Percentiles rank a stretch among this genome's conserved stretches.
These are phyloP conservation scores for Pseudocercospora ulei DNA, from an alignment of 2,329 filamentous ascomycete species.

Conservation along the genomic window DNA sequence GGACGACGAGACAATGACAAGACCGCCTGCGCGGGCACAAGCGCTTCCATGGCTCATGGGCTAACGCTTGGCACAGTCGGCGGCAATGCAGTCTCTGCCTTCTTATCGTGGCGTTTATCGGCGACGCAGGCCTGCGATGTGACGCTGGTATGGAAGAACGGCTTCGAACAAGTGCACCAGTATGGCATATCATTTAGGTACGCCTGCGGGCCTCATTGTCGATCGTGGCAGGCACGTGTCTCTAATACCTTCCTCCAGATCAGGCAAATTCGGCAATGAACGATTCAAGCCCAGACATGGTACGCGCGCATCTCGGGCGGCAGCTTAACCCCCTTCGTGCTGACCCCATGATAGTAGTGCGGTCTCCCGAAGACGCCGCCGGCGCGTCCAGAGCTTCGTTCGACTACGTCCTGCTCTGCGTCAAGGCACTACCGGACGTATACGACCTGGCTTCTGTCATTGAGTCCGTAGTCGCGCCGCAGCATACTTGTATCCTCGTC, in stretches of 20 bases:
- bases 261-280: conserved; percentile 83
- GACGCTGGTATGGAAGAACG: conserved; percentile 95
- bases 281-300: conserved; percentile 93
- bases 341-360: conserved; percentile 58
- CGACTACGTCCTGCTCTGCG: conserved; percentile 94
- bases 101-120: conserved; percentile 94
- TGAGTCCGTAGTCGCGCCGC: conserved; percentile 90
- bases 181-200: conserved; percentile 99
- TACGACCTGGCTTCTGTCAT: conserved; percentile 96
- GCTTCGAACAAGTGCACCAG: conserved; percentile 83
- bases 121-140: conserved; percentile 98
- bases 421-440: conserved; percentile 92
- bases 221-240: neutral
- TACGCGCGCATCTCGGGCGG: conserved; percentile 43
- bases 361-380: conserved; percentile 82
- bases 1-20: conserved; percentile 8
- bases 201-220: conserved; percentile 33
- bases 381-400: conserved; percentile 67
- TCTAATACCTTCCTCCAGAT: conserved; percentile 49
- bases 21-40: neutral
- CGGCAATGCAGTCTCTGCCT: conserved; percentile 93
- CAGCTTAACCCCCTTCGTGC: conserved; percentile 19
- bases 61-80: conserved; percentile 65
- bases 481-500: conserved; percentile 94
- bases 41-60: conserved; percentile 14